Base-by-base conservation (phyloP, 148 eudicot genomes). In the Heliamphora exappendiculata region DNA sequence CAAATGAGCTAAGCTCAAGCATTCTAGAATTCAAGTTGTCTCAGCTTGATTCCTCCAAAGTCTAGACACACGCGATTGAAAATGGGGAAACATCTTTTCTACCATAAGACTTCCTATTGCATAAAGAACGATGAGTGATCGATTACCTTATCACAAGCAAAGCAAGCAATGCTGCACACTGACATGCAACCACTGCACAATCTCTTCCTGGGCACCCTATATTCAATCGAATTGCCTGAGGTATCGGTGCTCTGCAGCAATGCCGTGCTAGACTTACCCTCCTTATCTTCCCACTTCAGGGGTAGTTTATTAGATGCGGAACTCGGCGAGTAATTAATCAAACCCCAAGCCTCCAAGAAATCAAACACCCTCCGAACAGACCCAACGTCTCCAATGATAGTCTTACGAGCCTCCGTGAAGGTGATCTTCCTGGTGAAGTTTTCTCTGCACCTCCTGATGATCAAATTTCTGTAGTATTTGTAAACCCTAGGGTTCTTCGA, bases 311-410 rank as follows among this genome's bases (percentile, higher is more conserved):
- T 89, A 5, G 88, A 72, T 9, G 86, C 77, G 17, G 80, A 47
- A 73, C 64, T 8, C 26, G 83, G 84, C 37, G 82, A 54, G 82
- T 89, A 95, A 84, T 95, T 95, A 41, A 95, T 86, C 78, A 95
- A 86, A 24, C 99, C 99, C 99, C 99, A 95, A 55, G 91, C 74
- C 74, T 95, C 99, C 33, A 93, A 79, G 78, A 95, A 95, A 83
- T 95, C 99, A 51, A 92, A 95, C 5, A 95, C 96, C 79, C 91
- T 84, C 26, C 94, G 74, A 53, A 95, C 84, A 0, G 97, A 87
- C 5, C 94, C 97, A 26, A 93, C 96, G 36, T 95, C 99, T 19
- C 99, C 99, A 0, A 95, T 86, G 5, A 95, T 73, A 0, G 83
- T 85, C 83, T 90, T 82, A 7, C 99, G 79, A 29, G 85, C 91